A percentile compares a stretch with the other conserved stretches of the same genome.
phyloP scores from a whole-genome alignment of 106 monocot species.

The Dioscorea alata region DNA sequence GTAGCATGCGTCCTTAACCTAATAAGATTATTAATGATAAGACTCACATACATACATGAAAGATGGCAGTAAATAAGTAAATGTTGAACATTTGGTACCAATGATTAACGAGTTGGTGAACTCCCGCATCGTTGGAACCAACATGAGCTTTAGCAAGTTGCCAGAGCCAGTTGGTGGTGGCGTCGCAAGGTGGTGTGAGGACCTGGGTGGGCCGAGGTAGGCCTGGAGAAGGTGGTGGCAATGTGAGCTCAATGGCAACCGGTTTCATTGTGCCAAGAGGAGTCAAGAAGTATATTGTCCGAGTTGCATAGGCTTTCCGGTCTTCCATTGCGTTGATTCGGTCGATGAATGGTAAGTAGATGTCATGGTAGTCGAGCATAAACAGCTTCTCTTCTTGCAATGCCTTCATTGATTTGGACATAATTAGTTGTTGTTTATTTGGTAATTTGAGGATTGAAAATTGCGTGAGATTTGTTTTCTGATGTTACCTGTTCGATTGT shows the following conservation, averaged over 20 bases:
- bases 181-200: conserved; percentile 65
- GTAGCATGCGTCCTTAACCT: conserved; percentile 74
- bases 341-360: conserved; percentile 66
- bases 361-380: conserved; percentile 73
- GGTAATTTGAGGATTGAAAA: neutral
- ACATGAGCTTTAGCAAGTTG: conserved; percentile 84
- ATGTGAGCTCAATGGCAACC: conserved; percentile 71
- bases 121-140: conserved; percentile 75
- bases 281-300: conserved; percentile 71
- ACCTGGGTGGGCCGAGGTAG: conserved; percentile 24
- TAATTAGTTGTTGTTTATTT: neutral
- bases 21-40: neutral
- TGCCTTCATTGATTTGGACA: conserved; percentile 36
- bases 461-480: too few relatives aligned
- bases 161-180: conserved; percentile 75
- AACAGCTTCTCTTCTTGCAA: conserved; percentile 69
- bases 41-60: neutral
- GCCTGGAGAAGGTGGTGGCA: conserved; percentile 39
- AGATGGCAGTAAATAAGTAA: neutral
- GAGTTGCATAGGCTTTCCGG: conserved; percentile 64
- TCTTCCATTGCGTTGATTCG: conserved; percentile 59
- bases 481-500: conserved; percentile 49
- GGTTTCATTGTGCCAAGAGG: conserved; percentile 54
- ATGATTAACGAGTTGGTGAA: conserved; percentile 88
- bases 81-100: conserved; percentile 16